These are phyloP conservation scores for Candida sithepensis DNA, from an alignment of 805 yeast genomes.

Conservation along the genomic window DNA sequence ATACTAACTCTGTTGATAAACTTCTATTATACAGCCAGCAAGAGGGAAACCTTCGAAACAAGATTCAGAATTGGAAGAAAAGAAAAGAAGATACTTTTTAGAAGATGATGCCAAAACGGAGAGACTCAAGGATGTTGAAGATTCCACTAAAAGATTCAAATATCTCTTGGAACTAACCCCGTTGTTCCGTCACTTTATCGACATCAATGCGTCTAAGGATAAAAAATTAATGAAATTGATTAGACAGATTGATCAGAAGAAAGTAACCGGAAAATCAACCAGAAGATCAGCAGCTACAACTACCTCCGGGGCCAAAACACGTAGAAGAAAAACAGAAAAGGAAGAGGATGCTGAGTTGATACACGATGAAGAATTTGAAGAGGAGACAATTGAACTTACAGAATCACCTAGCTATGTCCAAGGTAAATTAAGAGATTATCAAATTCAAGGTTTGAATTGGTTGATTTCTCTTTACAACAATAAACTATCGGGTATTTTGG, in stretches of 20 bases:
- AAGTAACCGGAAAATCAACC: conserved; percentile 32
- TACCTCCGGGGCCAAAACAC: conserved; percentile 19
- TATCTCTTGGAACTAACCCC: conserved; percentile 81
- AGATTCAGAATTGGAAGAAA: conserved; percentile 33
- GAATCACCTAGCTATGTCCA: conserved; percentile 78
- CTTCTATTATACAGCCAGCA: too few species aligned
- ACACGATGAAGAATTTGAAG: conserved; percentile 71
- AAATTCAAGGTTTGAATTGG: conserved; percentile 95
- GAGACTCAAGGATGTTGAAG: conserved; percentile 52
- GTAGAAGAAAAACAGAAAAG: conserved; percentile 86
- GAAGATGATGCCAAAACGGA: conserved; percentile 56
- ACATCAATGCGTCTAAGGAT: conserved; percentile 76
- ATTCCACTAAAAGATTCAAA: conserved; percentile 73
- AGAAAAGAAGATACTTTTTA: conserved; percentile 47
- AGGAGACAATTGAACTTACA: conserved; percentile 67
- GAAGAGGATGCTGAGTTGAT: conserved; percentile 94
- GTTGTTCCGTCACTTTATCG: conserved; percentile 82
- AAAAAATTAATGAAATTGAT: conserved; percentile 61
- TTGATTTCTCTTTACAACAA: conserved; percentile 83
- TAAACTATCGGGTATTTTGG: conserved; percentile 85
- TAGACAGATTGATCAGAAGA: conserved; percentile 51
- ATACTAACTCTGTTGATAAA: too few species aligned
- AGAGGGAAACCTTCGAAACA: conserved; percentile 1
- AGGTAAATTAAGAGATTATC: conserved; percentile 86
- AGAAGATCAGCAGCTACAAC: conserved; percentile 18